Conservation (phyloP, 768 basidiomycete genomes). For the Amanita inopinata region DNA sequence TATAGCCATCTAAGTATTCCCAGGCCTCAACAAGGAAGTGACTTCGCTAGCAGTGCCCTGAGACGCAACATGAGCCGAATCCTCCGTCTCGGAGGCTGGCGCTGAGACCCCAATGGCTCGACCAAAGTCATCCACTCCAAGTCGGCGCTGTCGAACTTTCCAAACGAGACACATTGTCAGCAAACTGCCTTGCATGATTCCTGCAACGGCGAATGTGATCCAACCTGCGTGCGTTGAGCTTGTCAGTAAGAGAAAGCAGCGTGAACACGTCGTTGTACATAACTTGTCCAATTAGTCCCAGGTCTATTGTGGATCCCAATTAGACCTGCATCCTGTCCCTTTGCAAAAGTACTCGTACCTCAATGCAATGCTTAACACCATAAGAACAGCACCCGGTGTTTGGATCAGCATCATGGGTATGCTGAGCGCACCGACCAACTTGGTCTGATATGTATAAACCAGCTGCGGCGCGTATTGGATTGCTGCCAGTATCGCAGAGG, state of each 20-base stretch:
- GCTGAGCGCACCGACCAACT: conserved; percentile 86
- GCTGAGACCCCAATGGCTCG: conserved; percentile 22
- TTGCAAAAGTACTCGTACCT: conserved; percentile 27
- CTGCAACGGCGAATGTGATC: conserved; percentile 74
- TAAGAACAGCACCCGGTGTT: conserved; percentile 80
- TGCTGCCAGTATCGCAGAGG: conserved; percentile 67
- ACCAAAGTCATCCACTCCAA: conserved; percentile 88
- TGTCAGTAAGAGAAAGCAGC: neutral
- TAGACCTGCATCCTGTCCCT: conserved; percentile 5
- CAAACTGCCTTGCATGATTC: conserved; percentile 73
- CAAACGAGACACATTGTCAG: conserved; percentile 81
- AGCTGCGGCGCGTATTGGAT: conserved; percentile 89
- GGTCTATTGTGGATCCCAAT: conserved; percentile 32
- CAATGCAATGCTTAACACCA: conserved; percentile 75
- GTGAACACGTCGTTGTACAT: conserved; percentile 16
- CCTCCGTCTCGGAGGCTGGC: neutral
- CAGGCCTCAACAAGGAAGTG: neutral
- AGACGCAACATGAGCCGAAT: no score
- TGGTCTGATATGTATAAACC: conserved; percentile 61
- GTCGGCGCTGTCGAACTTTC: conserved; percentile 66
- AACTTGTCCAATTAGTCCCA: conserved; percentile 82
- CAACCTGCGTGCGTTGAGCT: conserved; percentile 39
- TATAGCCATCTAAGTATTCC: neutral
- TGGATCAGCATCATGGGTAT: conserved; percentile 96
- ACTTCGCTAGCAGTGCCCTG: neutral